Base-by-base conservation (phyloP, 352 stramenopile species). In the Pseudoperonospora humuli region DNA sequence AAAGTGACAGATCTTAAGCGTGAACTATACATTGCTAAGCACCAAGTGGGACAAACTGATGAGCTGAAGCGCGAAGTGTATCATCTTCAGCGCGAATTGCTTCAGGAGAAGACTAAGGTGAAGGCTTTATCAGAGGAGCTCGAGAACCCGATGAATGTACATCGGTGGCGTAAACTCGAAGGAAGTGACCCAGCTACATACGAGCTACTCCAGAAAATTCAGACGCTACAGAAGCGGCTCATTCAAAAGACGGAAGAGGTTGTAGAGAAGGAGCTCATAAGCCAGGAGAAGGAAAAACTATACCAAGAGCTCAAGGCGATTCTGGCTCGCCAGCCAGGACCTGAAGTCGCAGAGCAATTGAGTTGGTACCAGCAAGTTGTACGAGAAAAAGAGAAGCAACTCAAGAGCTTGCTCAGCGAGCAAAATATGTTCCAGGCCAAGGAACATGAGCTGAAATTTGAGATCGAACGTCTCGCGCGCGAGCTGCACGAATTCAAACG, bases 121-220 rank as follows among this genome's bases (percentile, higher is more conserved):
- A 98, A 97, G 39, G 90, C 92, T 23, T 66, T 98, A 3, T 95
- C 83, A 1, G 89, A 97, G 53, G 93, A 98, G 56, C n/a, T 98
- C 6, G 90, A 98, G 60, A 97, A 97, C 55, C 95, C 93, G 13
- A 96, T 98, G 73, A 98, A 98, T 65, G 88, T 98, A 14, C 94
- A n/a, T n/a, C 80, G 95, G 26, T 98, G 95, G 93, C 74, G 95
- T 10, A 97, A 97, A 58, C 73, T 98, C n/a, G 94, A 98, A 68
- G 93, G 95, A 39, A 96, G 75, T 50, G 94, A 98, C 56, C 95
- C 95, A 6, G 86, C 82, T 11, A 96, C 78, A 14, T 98, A 96
- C 59, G 92, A 98, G 60, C 67, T 98, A 64, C 84, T 98, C 36
- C 92, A 97, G 50, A 98, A 98, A 62, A 97, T 98, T 42, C 88